phyloP scores from a whole-genome alignment of 2,329 filamentous ascomycete genomes.

The Emmonsiellopsis sp. region DNA sequence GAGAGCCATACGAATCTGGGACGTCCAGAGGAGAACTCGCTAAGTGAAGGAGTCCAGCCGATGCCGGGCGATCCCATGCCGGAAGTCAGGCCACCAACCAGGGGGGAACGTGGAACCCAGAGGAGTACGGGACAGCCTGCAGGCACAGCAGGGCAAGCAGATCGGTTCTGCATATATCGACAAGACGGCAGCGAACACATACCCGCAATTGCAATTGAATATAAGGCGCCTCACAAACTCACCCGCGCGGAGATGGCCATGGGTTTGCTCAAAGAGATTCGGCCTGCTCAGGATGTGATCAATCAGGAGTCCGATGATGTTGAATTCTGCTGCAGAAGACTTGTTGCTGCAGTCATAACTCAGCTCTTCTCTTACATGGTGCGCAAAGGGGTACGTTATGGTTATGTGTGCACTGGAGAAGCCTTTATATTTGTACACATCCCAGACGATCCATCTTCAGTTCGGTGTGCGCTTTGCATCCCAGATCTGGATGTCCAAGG shows the following conservation, averaged over 20 bases:
- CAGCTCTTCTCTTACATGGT: conserved; percentile 25
- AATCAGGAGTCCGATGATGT: conserved; percentile 17
- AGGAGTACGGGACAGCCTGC: neutral
- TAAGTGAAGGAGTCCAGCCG: conserved; percentile 2
- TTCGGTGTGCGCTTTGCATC: conserved; percentile 11
- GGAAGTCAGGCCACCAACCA: conserved; percentile 5
- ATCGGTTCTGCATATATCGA: conserved; percentile 6
- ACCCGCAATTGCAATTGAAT: conserved; percentile 18
- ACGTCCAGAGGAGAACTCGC: conserved; percentile 7
- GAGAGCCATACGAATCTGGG: conserved; percentile 30
- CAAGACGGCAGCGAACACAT: conserved; percentile 14
- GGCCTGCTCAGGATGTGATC: conserved; percentile 18
- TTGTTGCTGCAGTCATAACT: conserved; percentile 19
- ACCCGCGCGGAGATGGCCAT: conserved; percentile 17
- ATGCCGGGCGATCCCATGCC: conserved; percentile 12
- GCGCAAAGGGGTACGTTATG: conserved; percentile 15
- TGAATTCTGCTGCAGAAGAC: conserved; percentile 17
- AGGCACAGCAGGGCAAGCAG: conserved; percentile 4
- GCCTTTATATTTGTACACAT: conserved; percentile 24
- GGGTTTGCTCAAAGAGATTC: conserved; percentile 16
- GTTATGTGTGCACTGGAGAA: conserved; percentile 23
- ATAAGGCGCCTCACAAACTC: conserved; percentile 20
- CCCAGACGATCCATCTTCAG: conserved; percentile 13
- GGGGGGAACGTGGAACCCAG: neutral
- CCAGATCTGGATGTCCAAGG: conserved; percentile 15